Evolutionary conservation across 805 yeast genomes (phyloP), one percentile per base, ranked within the genome.

Genomic region (Sugiyamaella lignohabitans): DNA sequence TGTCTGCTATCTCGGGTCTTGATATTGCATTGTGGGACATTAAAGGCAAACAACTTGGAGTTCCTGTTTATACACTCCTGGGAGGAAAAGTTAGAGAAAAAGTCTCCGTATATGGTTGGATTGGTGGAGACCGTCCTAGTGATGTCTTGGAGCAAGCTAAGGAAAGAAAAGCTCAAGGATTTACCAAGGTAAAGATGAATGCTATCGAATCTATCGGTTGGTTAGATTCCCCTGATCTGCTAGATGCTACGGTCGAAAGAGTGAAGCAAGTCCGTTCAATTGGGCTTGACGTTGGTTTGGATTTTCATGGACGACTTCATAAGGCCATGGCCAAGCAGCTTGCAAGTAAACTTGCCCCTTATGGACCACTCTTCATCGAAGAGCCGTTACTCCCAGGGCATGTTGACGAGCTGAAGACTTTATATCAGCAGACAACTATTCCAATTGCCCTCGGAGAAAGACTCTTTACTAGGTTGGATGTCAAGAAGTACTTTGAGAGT

Each of bases 21-120:
- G 65, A 61, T 47, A 61, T 61, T 40, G 65, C 65, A 3, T 52
- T 61, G 37, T 61, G 65, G 65, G 65, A 61, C 44, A 51, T 61
- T 45, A 61, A 61, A 50, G 65, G 65, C 23, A 57, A 54, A 48
- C 23, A 52, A 5, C 60, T 61, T n/a, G 60, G 60, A 16, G 62
- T 62, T 3, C 65, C 65, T 1, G 54, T 61, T 21, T 61, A 47
- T 42, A 58, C 60, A 43, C 52, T 61, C 23, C 50, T 61, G 5
- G 65, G 65, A 24, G 65, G 65, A 18, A 56, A 51, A 42, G 63
- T 61, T 5, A 54, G 65, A 37, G 61, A 61, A 20, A 45, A 52
- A 24, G 53, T 61, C 20, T 46, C 46, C 10, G 65, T 61, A 17
- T 61, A 61, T 41, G 62, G 62, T 16, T 61, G 65, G 65, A 61